These are phyloP conservation scores for Avena sativa DNA, from an alignment of 176 grass and related monocot genomes.

Conservation along the genomic window DNA sequence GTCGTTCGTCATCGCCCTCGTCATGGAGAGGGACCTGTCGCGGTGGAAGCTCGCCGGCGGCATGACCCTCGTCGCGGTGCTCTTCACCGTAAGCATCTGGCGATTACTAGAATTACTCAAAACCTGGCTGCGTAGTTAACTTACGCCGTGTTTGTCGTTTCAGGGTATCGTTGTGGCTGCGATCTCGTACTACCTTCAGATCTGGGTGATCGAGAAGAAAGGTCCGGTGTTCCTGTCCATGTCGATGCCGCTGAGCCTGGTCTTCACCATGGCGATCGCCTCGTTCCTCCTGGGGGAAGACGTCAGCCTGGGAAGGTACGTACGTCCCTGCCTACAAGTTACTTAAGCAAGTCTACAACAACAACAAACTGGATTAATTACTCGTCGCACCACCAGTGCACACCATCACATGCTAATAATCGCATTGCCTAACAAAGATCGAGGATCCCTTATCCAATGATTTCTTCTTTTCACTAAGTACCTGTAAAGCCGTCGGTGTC, in stretches of 20 bases:
- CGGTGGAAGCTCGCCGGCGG: slow-evolving; percentile 64
- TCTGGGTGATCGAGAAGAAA: slow-evolving; percentile 80
- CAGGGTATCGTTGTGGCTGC: slow-evolving; percentile 65
- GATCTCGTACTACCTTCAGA: slow-evolving; percentile 67
- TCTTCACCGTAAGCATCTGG: slow-evolving; percentile 57
- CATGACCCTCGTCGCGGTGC: slow-evolving; percentile 50
- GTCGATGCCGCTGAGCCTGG: slow-evolving; percentile 59
- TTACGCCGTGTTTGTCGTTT: not conserved
- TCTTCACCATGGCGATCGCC: slow-evolving; percentile 69
- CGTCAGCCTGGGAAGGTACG: slow-evolving; percentile 67
- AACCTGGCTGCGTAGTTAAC: not conserved
- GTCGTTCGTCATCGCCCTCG: slow-evolving; percentile 56
- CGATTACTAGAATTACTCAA: not conserved
- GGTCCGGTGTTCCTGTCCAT: slow-evolving; percentile 76
- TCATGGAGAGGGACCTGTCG: slow-evolving; percentile 71
- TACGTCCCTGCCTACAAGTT: too few relatives aligned
- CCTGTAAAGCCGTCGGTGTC: not conserved
- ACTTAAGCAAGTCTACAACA: too few relatives aligned
- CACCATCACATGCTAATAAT: not conserved
- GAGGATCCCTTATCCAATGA: not conserved
- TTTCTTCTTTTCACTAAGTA: slow-evolving; percentile 11
- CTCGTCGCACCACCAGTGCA: not conserved
- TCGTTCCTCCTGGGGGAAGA: slow-evolving; percentile 66
- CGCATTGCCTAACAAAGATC: not conserved
- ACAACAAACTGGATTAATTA: not conserved